Base-by-base conservation (phyloP, 495 filamentous ascomycete species). In the Tuber melanosporum region DNA sequence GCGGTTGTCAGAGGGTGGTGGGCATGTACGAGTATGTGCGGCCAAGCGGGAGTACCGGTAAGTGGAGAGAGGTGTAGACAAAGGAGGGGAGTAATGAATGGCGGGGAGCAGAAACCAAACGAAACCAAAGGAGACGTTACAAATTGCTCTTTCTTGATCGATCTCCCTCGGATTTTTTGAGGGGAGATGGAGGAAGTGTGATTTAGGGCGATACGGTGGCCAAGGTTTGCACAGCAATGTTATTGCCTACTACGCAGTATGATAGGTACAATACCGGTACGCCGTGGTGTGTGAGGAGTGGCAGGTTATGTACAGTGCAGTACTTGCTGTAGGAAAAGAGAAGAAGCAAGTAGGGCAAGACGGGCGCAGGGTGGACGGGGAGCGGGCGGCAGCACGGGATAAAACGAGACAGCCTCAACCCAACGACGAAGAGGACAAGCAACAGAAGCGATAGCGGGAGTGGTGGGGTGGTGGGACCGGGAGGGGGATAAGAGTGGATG, bases 81-180 rank as follows among this genome's bases (percentile, higher is more conserved):
- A 20, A 52, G 20, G 47, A 52, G 26, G n/a, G 52, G 52, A n/a
- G 52, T 14, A 32, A 62, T 15, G 52, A 62, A 32, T 32, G 47
- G 47, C n/a, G 47, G 47, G 8, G 47, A 62, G 52, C 14, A 32
- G 52, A 32, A 32, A 62, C n/a, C n/a, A 32, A 62, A 62, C 52
- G n/a, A 32, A 62, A 62, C 52, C 52, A 57, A 57, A 57, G 52
- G n/a, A 32, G 52, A 62, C n/a, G n/a, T 62, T 62, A 62, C 52
- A 62, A 62, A 15, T n/a, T 32, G 10, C 52, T 52, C 47, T 52
- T 52, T 52, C 47, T 52, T 10, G 20, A 8, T n/a, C 20, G 22
- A 62, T 32, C 15, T 57, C n/a, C n/a, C 52, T 57, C 52, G 22
- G 9, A 14, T 26, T 47, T 62, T 32, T 32, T 32, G n/a, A 8